Evolutionary conservation across 345 rosid genomes (phyloP), one percentile per base, ranked within the genome.

Genomic region (Cardamine chenopodiifolia): DNA sequence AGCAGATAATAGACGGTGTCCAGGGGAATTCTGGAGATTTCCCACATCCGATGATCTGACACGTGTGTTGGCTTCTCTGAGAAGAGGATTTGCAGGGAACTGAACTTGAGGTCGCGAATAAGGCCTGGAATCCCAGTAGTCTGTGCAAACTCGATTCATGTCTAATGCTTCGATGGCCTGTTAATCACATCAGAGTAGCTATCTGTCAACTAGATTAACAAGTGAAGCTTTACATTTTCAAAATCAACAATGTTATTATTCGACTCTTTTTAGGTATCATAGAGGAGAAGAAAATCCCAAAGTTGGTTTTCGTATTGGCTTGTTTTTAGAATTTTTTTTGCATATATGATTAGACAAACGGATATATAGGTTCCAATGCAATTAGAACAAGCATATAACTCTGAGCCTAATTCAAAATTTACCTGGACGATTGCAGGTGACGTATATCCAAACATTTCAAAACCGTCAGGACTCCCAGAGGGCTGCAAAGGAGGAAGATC

Each of bases 341-440:
- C n/a, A 57, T 11, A 48, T 31, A 50, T 7, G 37, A 68, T 56
- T 54, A 56, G 26, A 23, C 13, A 47, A 60, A 31, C 3, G 7
- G 11, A 37, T 40, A 39, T 62, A 39, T 42, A 52, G 35, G 23
- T 31, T 72, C 13, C 25, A 40, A 34, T 64, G 65, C 66, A 34
- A n/a, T 18, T 9, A 25, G 28, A 17, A 26, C 13, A 44, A 55
- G 53, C 52, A 11, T 62, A 35, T 50, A 71, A 50, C 26, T 62
- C 52, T 60, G 15, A 35, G 50, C 19, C 31, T 1, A 72, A 35
- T 37, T 28, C 22, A 28, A 29, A 70, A 18, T 37, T 68, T 85
- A 96, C 99, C 97, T 92, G 98, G 54, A 96, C 88, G 42, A 96
- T 87, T 70, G 91, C 87, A 25, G 98, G 98, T 48, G 99, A 90